Conservation (phyloP, 2,329 filamentous ascomycete species). For the Rutstroemia sp. region DNA sequence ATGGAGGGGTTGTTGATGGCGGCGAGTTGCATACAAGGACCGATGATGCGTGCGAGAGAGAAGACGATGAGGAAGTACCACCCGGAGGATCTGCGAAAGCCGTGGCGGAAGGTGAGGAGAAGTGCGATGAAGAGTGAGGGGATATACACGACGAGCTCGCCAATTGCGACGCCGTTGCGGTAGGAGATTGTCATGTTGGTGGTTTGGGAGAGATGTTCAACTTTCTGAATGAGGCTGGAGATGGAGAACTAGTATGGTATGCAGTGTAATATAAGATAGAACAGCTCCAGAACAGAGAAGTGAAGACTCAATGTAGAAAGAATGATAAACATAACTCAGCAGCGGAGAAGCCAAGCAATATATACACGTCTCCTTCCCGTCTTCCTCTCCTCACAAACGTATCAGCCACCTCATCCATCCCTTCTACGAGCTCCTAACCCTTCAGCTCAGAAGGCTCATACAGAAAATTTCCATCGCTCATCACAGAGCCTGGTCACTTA, state of each 20-base stretch:
- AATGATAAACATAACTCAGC: no score
- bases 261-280: background rate
- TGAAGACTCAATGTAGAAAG: no score
- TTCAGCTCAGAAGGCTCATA: no score
- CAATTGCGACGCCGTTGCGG: conserved; percentile 34
- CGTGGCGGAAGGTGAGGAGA: conserved; percentile 36
- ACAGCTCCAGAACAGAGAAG: no score
- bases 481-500: no score
- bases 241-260: background rate
- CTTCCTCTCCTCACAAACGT: no score
- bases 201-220: background rate
- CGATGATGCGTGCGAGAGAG: conserved; percentile 43
- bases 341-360: no score
- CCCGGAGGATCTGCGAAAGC: conserved; percentile 38
- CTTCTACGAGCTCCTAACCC: no score
- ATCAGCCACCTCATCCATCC: no score
- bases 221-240: background rate
- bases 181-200: conserved; percentile 26
- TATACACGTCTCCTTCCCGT: no score
- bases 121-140: conserved; percentile 32
- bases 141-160: conserved; percentile 35
- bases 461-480: no score
- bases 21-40: conserved; percentile 41
- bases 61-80: conserved; percentile 49
- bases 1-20: conserved; percentile 36